Percentiles rank a stretch among this genome's conserved stretches.
Evolutionary conservation across 192 early-diverging fungal genomes (phyloP).

Genomic region (Backusella luteola): DNA sequence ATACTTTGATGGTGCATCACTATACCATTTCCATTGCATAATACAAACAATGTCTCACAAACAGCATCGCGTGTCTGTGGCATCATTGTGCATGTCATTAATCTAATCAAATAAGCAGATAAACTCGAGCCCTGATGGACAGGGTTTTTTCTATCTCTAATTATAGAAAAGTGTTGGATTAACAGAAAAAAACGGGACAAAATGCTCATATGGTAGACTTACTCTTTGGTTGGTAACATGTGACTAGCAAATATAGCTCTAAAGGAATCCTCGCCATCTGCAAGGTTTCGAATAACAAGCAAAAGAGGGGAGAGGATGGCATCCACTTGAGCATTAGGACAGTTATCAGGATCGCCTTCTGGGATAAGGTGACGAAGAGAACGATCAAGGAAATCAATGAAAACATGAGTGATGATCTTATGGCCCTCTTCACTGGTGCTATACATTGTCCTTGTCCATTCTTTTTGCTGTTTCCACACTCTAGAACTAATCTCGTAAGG

Average conservation of each 20-base stretch:
- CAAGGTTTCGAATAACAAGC: conserved; percentile 61
- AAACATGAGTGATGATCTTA: conserved; percentile 34
- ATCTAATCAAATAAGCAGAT: conserved; percentile 60
- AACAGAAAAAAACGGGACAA: neutral
- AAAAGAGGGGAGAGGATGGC: conserved; percentile 67
- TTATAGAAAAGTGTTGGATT: neutral
- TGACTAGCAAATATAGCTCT: conserved; percentile 37
- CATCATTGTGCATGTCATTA: conserved; percentile 66
- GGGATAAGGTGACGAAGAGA: conserved; percentile 20
- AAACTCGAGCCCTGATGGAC: conserved; percentile 63
- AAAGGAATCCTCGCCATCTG: conserved; percentile 44
- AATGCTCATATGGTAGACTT: conserved; percentile 12
- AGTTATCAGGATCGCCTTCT: conserved; percentile 44
- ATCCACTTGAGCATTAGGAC: conserved; percentile 50
- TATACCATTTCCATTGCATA: conserved; percentile 74
- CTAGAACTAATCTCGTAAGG: conserved; percentile 36
- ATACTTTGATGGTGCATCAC: neutral
- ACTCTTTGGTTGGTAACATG: conserved; percentile 72
- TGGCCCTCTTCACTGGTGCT: conserved; percentile 24
- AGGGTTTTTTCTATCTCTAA: conserved; percentile 69
- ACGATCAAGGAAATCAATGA: conserved; percentile 33
- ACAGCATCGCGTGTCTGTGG: conserved; percentile 58
- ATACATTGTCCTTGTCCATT: conserved; percentile 11
- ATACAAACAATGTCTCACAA: conserved; percentile 62
- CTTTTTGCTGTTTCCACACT: conserved; percentile 31